Base-by-base conservation (phyloP, 306 rosid species). In the Herpetospermum pedunculosum region DNA sequence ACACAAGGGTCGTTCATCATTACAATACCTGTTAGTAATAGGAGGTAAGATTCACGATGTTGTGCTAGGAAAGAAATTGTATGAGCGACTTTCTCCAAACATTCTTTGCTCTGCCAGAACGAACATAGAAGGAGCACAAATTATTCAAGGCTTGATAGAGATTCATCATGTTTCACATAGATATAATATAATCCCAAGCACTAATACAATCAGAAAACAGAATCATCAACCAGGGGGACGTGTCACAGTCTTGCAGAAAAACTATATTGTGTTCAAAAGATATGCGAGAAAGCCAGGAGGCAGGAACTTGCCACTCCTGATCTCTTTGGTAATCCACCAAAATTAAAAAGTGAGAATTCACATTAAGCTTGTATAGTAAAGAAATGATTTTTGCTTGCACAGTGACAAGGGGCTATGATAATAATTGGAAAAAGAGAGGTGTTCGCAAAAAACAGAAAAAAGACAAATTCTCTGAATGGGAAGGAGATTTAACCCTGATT, bases 71-170 rank as follows among this genome's bases (percentile, higher is more conserved):
- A 82, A n/a, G 82, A 80, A 74, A 93, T 81, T 15, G 97, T 85
- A 59, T 87, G 81, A 4, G 86, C 70, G 48, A 93, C 89, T 84
- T 93, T 93, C 85, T 91, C 96, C 85, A 93, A 80, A 73, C 96
- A 93, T 81, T 87, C 98, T 87, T 80, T 78, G 84, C 98, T 91
- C 97, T 91, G 77, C 81, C 48, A 38, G 48, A 35, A 64, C 18
- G n/a, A 64, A 37, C 32, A 64, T 37, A 38, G 5, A 37, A 10
- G 30, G 48, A 38, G 28, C 49, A 64, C 32, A 38, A 21, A 35
- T 64, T 21, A 64, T 4, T 64, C 48, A 38, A 10, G 18, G 69
- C 26, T 60, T 2, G 69, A 7, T 30, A 59, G 6, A 60, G 12
- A 60, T 32, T 3, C 41, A 34, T 30, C n/a, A n/a, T 18, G 26